phyloP scores from a whole-genome alignment of 31 red algal species.

The Asparagopsis taxiformis region DNA sequence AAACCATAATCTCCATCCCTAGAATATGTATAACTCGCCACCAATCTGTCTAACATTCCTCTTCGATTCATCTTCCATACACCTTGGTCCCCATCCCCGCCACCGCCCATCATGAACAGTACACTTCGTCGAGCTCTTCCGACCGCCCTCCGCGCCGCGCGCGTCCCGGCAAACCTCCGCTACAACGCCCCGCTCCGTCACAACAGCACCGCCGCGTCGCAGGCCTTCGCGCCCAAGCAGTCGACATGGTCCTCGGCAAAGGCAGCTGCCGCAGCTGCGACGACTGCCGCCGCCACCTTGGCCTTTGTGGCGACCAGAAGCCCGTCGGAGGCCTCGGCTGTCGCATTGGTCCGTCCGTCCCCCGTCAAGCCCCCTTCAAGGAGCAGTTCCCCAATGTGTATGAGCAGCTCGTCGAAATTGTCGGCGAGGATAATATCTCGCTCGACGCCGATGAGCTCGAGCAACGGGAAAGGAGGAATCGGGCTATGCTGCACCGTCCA shows the following conservation, averaged over 20 bases:
- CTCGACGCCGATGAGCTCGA: constrained; percentile 81
- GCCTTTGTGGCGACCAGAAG: background rate
- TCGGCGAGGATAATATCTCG: constrained; percentile 61
- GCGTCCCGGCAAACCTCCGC: background rate
- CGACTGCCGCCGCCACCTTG: background rate
- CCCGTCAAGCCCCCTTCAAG: constrained; percentile 66
- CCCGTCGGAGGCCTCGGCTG: background rate
- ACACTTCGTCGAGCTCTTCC: background rate
- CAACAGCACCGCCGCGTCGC: background rate
- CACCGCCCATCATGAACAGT: background rate
- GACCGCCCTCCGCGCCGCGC: background rate
- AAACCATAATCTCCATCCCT: no score
- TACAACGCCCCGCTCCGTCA: background rate
- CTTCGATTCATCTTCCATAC: background rate
- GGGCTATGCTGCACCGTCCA: constrained; percentile 74
- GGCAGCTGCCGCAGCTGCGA: background rate
- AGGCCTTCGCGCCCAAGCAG: background rate
- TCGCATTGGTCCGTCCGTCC: background rate
- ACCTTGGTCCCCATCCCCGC: background rate
- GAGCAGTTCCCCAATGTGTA: constrained; percentile 66
- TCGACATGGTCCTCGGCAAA: background rate
- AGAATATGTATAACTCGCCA: no score
- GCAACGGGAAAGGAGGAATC: constrained; percentile 75
- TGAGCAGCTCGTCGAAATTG: constrained; percentile 31
- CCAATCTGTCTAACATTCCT: no score